Conservation (phyloP, 202 grass and related monocot genomes). For the Bolboschoenoplectus hybrid region DNA sequence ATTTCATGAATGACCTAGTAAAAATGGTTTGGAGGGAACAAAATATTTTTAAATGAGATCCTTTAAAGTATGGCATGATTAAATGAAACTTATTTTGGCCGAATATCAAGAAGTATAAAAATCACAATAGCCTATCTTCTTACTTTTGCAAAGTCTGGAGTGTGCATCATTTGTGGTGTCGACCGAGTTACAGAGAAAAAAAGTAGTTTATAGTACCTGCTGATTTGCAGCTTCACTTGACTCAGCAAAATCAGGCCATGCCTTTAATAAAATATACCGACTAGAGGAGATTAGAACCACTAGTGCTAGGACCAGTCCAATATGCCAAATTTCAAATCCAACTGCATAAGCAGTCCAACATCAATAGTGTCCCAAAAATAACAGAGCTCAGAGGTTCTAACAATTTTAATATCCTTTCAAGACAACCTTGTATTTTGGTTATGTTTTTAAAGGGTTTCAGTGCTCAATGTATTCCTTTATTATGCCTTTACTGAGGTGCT, state of each 20-base stretch:
- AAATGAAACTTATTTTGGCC: slow-evolving; percentile 14
- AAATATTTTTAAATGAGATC: background rate
- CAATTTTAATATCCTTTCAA: background rate
- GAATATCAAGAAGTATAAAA: slow-evolving; percentile 8
- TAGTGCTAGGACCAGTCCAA: slow-evolving; percentile 59
- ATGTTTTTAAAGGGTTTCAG: slow-evolving; percentile 2
- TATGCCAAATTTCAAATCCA: slow-evolving; percentile 82
- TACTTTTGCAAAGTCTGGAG: background rate
- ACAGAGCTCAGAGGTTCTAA: background rate
- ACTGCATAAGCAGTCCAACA: slow-evolving; percentile 46
- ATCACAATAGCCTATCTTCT: slow-evolving; percentile 5
- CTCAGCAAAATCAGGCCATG: slow-evolving; percentile 83
- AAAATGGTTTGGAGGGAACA: background rate
- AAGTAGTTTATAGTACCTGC: slow-evolving; percentile 52
- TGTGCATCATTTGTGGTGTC: slow-evolving; percentile 2
- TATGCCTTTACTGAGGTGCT: background rate
- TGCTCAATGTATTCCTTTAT: background rate
- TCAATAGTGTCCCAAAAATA: slow-evolving; percentile 26
- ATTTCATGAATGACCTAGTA: background rate
- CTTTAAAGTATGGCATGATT: background rate
- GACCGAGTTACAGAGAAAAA: slow-evolving; percentile 17
- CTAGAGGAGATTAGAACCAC: slow-evolving; percentile 70
- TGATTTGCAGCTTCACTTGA: slow-evolving; percentile 82
- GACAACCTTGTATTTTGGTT: background rate
- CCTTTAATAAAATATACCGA: slow-evolving; percentile 65